A percentile compares a stretch with the other conserved stretches of the same genome.
Evolutionary conservation across 2,329 filamentous ascomycete genomes (phyloP).

Genomic region (Calcarisporium arbuscula): DNA sequence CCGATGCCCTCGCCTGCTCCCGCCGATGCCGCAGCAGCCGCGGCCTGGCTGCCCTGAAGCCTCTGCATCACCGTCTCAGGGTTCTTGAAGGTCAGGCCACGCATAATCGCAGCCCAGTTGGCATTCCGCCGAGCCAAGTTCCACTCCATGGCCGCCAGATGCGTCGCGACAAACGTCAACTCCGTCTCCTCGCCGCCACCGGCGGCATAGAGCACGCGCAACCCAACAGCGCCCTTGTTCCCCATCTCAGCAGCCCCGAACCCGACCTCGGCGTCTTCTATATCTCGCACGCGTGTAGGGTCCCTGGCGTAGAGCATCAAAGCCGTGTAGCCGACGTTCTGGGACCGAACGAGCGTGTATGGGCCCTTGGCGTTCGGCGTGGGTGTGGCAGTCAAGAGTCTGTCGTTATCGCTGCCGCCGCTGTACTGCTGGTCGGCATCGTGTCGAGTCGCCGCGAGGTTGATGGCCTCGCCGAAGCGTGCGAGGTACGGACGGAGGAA

Average conservation of each 20-base stretch:
- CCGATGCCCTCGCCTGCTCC: slow-evolving; percentile 16
- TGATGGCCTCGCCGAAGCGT: slow-evolving; percentile 64
- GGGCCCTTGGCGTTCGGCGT: slow-evolving; percentile 25
- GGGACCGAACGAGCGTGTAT: slow-evolving; percentile 65
- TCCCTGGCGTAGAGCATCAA: slow-evolving; percentile 77
- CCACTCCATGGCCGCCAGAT: slow-evolving; percentile 83
- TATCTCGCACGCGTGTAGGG: slow-evolving; percentile 50
- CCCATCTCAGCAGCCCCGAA: slow-evolving; percentile 85
- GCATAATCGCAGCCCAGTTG: slow-evolving; percentile 83
- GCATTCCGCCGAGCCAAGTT: slow-evolving; percentile 69
- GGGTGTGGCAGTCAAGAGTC: slow-evolving; percentile 9
- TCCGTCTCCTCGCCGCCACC: slow-evolving; percentile 41
- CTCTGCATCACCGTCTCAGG: slow-evolving; percentile 33
- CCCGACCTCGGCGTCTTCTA: slow-evolving; percentile 77
- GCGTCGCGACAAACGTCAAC: slow-evolving; percentile 80
- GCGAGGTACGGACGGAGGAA: slow-evolving; percentile 71
- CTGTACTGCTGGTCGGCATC: slow-evolving; percentile 13
- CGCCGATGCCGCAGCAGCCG: slow-evolving; percentile 6
- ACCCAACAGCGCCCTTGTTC: slow-evolving; percentile 87
- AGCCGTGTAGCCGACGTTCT: slow-evolving; percentile 83
- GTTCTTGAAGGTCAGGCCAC: slow-evolving; percentile 68
- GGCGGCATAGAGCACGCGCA: slow-evolving; percentile 57
- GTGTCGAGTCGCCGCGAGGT: slow-evolving; percentile 52
- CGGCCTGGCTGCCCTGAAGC: slow-evolving; percentile 7
- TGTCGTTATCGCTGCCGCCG: slow-evolving; percentile 10